phyloP scores from a whole-genome alignment of 805 yeast species.

The Pichia nanzhaoensis region DNA sequence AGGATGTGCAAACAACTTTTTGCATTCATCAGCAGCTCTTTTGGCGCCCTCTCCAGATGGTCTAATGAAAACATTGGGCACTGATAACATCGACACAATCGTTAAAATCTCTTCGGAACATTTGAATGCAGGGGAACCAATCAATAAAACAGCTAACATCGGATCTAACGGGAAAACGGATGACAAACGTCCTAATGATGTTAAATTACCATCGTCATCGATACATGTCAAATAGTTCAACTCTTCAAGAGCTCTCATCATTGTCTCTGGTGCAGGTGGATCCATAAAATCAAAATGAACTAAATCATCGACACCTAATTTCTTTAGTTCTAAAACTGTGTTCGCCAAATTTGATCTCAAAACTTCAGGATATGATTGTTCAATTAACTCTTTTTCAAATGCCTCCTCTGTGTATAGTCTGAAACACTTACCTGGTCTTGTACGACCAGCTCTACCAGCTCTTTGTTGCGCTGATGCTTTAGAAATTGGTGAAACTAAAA shows the following conservation, averaged over 20 bases:
- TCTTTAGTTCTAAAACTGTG: slow-evolving; percentile 88
- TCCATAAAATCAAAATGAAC: slow-evolving; percentile 99
- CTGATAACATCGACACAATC: slow-evolving; percentile 84
- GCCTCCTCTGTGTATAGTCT: slow-evolving; percentile 96
- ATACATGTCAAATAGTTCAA: slow-evolving; percentile 84
- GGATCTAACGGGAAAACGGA: slow-evolving; percentile 96
- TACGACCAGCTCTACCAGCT: slow-evolving; percentile 99
- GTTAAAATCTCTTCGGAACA: slow-evolving; percentile 88
- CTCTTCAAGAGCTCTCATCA: slow-evolving; percentile 98
- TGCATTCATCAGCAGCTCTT: slow-evolving; percentile 87
- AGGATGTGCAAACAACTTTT: slow-evolving; percentile 80
- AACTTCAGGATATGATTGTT: slow-evolving; percentile 95
- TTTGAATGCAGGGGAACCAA: slow-evolving; percentile 75
- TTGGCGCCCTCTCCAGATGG: slow-evolving; percentile 81
- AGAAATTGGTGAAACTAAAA: slow-evolving; percentile 91
- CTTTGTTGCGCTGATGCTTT: slow-evolving; percentile 97
- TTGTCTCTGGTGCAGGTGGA: slow-evolving; percentile 99
- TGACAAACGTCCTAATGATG: slow-evolving; percentile 83
- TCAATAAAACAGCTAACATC: slow-evolving; percentile 85
- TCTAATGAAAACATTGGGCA: slow-evolving; percentile 90
- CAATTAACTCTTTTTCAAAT: slow-evolving; percentile 85
- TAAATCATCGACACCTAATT: slow-evolving; percentile 89
- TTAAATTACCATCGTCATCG: slow-evolving; percentile 86
- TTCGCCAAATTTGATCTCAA: slow-evolving; percentile 84
- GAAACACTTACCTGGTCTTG: slow-evolving; percentile 97